A percentile compares a stretch with the other conserved stretches of the same genome.
Evolutionary conservation across 371 early-diverging fungal genomes (phyloP).

Genomic region (Mortierella sp.): DNA sequence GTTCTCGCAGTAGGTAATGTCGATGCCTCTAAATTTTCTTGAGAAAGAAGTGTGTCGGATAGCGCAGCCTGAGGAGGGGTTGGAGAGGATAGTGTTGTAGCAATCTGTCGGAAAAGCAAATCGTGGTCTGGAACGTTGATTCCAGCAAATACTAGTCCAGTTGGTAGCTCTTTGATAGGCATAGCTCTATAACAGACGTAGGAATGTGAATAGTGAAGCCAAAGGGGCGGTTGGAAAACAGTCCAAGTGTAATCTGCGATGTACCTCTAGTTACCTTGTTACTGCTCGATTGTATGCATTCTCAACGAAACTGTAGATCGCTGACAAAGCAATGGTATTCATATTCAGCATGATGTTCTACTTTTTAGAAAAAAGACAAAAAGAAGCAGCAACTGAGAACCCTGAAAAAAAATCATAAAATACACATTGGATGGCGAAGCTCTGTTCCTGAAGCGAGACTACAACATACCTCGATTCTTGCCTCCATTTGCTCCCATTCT

Average conservation of each 20-base stretch:
- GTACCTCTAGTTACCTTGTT: slow-evolving; percentile 15
- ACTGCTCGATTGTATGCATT: slow-evolving; percentile 51
- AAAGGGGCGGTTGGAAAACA: neutral
- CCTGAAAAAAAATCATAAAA: neutral
- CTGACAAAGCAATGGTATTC: slow-evolving; percentile 56
- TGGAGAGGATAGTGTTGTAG: slow-evolving; percentile 24
- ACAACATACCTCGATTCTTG: slow-evolving; percentile 57
- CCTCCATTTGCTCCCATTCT: slow-evolving; percentile 55
- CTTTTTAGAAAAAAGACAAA: neutral
- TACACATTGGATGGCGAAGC: neutral
- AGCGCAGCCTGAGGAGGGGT: slow-evolving; percentile 11
- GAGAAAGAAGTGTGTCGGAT: neutral
- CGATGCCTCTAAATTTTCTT: neutral
- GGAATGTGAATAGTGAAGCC: neutral
- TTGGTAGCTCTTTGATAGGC: slow-evolving; percentile 72
- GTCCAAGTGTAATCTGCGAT: neutral
- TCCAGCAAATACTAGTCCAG: slow-evolving; percentile 75
- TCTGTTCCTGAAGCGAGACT: no score
- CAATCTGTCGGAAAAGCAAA: slow-evolving; percentile 43
- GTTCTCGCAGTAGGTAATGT: neutral
- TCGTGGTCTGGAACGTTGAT: slow-evolving; percentile 60
- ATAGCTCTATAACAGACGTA: slow-evolving; percentile 35
- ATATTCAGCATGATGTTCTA: slow-evolving; percentile 63
- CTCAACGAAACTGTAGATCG: slow-evolving; percentile 62
- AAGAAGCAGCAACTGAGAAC: neutral